A percentile compares a stretch with the other conserved stretches of the same genome.
These are phyloP conservation scores for Taphrina populina DNA, from an alignment of 1,139 yeast species.

Conservation along the genomic window DNA sequence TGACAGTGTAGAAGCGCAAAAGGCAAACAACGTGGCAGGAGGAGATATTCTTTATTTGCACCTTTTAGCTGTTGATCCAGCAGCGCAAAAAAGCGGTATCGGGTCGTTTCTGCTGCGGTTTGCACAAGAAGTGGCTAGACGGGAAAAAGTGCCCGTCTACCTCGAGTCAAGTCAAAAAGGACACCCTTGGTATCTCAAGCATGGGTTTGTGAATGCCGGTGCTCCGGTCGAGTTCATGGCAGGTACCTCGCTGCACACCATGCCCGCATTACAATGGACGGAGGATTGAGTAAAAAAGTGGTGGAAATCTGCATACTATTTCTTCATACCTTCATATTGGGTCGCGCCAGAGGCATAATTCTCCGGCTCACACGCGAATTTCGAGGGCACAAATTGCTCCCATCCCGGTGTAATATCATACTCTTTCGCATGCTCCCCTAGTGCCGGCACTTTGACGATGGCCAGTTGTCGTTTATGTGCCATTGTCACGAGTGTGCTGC, in stretches of 20 bases:
- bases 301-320: no score
- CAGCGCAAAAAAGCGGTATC: conserved; percentile 11
- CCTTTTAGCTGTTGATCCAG: conserved; percentile 6
- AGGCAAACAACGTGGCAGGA: neutral
- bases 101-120: conserved; percentile 8
- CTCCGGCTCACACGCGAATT: conserved; percentile 12
- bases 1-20: neutral
- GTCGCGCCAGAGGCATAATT: conserved; percentile 2
- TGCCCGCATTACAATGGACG: conserved; percentile 1
- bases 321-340: conserved; percentile 11
- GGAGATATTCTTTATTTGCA: neutral
- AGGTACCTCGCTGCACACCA: neutral
- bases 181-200: conserved; percentile 19
- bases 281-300: no score
- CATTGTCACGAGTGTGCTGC: conserved; percentile 5
- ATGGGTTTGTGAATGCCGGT: conserved; percentile 14
- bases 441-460: conserved; percentile 6
- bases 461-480: conserved; percentile 5
- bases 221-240: neutral
- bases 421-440: conserved; percentile 1
- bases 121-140: neutral
- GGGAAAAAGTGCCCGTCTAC: conserved; percentile 8
- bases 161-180: conserved; percentile 18
- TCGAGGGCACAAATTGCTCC: conserved; percentile 12
- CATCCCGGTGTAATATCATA: conserved; percentile 9